A percentile compares a stretch with the other conserved stretches of the same genome.
phyloP scores from a whole-genome alignment of 176 grass and related monocot species.

The Triticum dicoccoides region DNA sequence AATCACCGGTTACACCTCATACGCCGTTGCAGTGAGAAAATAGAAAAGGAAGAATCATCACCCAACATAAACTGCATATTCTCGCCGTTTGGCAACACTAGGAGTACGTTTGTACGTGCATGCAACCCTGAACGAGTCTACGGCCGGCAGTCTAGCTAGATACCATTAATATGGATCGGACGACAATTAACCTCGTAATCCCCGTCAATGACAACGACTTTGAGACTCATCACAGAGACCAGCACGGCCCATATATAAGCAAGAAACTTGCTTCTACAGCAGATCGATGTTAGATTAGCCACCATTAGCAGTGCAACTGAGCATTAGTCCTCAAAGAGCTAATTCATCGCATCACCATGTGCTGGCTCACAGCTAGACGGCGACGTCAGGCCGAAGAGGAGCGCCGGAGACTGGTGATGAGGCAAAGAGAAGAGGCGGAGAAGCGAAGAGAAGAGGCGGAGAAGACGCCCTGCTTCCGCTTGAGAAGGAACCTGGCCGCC shows the following conservation, averaged over 20 bases:
- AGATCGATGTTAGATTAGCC: background rate
- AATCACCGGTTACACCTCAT: background rate
- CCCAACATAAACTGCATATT: background rate
- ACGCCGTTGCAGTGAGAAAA: background rate
- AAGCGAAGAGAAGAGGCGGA: background rate
- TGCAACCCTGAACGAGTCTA: constrained; percentile 34
- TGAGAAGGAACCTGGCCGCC: constrained; percentile 9
- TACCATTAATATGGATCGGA: background rate
- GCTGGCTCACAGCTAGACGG: constrained; percentile 5
- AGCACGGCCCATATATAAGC: constrained; percentile 13
- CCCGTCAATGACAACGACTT: background rate
- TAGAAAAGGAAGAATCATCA: background rate
- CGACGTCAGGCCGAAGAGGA: background rate
- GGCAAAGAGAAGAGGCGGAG: constrained; percentile 7
- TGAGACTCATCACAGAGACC: background rate
- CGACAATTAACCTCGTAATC: constrained; percentile 4
- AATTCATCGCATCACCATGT: background rate
- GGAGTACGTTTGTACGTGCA: background rate
- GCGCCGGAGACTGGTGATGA: background rate
- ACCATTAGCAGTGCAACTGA: background rate
- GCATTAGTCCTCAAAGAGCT: background rate
- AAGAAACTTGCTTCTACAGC: background rate
- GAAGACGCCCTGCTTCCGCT: background rate
- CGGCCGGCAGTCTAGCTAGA: constrained; percentile 19
- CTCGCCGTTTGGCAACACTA: background rate